Base-by-base conservation (phyloP, 306 rosid genomes). In the Pyrus communis region DNA sequence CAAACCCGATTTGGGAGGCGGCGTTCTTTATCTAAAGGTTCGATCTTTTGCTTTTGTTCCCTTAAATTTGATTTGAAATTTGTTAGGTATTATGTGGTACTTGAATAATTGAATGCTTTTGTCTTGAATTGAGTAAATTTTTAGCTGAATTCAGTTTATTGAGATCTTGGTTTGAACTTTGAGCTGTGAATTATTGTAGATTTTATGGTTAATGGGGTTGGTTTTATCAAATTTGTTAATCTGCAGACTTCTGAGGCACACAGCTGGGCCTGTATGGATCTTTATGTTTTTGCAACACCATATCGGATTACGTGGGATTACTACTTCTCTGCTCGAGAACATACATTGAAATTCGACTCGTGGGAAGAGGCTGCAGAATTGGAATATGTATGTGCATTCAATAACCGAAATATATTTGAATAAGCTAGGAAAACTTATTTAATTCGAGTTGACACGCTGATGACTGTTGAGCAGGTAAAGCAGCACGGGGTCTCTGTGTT, bases 211-310 rank as follows among this genome's bases (percentile, higher is more conserved):
- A 8, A 38, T 64, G 45, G 33, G 43, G 4, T 17, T 42, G 25
- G 17, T 17, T 51, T 70, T 23, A 14, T 75, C 35, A 35, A 11
- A 62, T 65, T 71, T 64, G 58, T 67, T 12, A 55, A 52, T 73
- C 13, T 65, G 46, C 86, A 95, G 98, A 95, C 98, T 77, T 86
- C 82, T 33, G 92, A 82, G 58, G 98, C 98, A n/a, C 97, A 92
- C 86, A 95, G 97, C 83, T 95, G 98, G 98, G 83, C 96, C 69
- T 95, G 98, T 83, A 95, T 95, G 98, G 98, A 95, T 81, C 88
- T 95, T 6, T 95, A 95, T 84, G 97, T 95, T 45, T 95, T 95
- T 30, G 97, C 98, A 7, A 95, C 98, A 2, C 98, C 98, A 1
- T 95, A 95, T 81, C 87, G 96, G 83, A 83, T 95, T 27, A 95